phyloP scores from a whole-genome alignment of 169 alveolate species.

The Cryptosporidium sp. region DNA sequence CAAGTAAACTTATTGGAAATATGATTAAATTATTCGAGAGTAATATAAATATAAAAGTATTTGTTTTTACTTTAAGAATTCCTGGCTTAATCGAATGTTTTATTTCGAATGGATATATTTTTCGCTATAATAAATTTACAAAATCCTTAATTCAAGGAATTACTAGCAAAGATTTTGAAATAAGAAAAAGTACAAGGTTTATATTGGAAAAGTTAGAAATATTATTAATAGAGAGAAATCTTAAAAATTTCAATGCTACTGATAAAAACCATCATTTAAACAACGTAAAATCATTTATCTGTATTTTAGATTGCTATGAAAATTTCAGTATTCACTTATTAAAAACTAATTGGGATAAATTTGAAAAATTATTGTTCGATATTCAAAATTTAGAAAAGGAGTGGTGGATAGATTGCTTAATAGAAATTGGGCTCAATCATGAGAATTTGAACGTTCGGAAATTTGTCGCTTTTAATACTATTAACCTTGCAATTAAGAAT shows the following conservation, averaged over 20 bases:
- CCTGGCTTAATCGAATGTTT: slow-evolving; percentile 20
- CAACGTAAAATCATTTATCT: slow-evolving; percentile 58
- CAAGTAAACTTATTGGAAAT: neutral
- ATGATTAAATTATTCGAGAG: slow-evolving; percentile 23
- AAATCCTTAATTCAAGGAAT: slow-evolving; percentile 19
- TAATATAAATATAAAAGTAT: slow-evolving; percentile 9
- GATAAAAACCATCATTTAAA: neutral
- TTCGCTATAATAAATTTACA: neutral
- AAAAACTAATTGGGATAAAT: slow-evolving; percentile 78
- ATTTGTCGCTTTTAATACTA: slow-evolving; percentile 56
- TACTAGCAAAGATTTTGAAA: slow-evolving; percentile 3
- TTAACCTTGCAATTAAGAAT: slow-evolving; percentile 7
- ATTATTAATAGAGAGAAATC: neutral
- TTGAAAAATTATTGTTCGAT: slow-evolving; percentile 46
- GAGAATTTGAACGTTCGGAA: slow-evolving; percentile 49
- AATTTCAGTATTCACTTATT: slow-evolving; percentile 79
- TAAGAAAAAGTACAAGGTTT: slow-evolving; percentile 64
- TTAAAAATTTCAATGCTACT: neutral
- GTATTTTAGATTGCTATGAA: slow-evolving; percentile 77
- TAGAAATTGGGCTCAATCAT: slow-evolving; percentile 57
- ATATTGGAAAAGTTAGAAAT: slow-evolving; percentile 26
- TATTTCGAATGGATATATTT: neutral
- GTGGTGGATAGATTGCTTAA: slow-evolving; percentile 54
- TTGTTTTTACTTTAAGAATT: slow-evolving; percentile 24
- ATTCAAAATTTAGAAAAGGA: slow-evolving; percentile 5